These are phyloP conservation scores for Thymus mandschuricus DNA, from an alignment of 257 asterid genomes.

Conservation along the genomic window DNA sequence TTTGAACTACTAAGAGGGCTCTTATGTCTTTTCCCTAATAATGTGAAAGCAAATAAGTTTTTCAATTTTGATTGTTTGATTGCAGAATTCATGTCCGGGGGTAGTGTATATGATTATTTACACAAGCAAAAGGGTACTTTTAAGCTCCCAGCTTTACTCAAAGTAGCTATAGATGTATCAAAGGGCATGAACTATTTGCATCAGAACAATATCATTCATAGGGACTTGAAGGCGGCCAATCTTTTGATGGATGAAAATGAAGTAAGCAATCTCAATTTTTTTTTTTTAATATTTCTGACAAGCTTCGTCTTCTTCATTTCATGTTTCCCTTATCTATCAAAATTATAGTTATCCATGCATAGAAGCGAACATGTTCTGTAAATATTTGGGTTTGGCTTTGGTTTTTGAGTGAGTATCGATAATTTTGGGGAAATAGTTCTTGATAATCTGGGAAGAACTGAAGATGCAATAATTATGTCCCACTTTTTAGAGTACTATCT, in stretches of 20 bases:
- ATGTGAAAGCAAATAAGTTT: slow-evolving; percentile 19
- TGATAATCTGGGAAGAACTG: slow-evolving; percentile 10
- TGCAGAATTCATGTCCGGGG: slow-evolving; percentile 95
- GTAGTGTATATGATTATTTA: slow-evolving; percentile 90
- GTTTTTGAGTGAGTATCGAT: not conserved
- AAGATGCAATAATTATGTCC: not conserved
- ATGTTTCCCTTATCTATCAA: slow-evolving; percentile 14
- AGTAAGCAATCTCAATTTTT: slow-evolving; percentile 45
- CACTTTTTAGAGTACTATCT: not conserved
- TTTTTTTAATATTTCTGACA: not conserved
- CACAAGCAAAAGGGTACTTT: slow-evolving; percentile 96
- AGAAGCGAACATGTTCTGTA: not conserved
- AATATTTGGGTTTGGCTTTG: slow-evolving; percentile 18
- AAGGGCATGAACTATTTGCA: slow-evolving; percentile 99
- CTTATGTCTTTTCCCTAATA: not conserved
- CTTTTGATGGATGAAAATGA: slow-evolving; percentile 96
- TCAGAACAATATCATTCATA: slow-evolving; percentile 93
- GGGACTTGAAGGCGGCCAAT: slow-evolving; percentile 98
- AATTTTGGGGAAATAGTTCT: not conserved
- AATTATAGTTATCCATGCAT: slow-evolving; percentile 12
- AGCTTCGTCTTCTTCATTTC: not conserved
- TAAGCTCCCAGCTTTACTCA: slow-evolving; percentile 82
- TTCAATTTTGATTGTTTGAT: slow-evolving; percentile 33
- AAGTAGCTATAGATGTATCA: slow-evolving; percentile 92
- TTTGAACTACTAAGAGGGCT: not conserved